A percentile compares a stretch with the other conserved stretches of the same genome.
phyloP scores from a whole-genome alignment of 495 filamentous ascomycete genomes.

The Aspergillus affinis region DNA sequence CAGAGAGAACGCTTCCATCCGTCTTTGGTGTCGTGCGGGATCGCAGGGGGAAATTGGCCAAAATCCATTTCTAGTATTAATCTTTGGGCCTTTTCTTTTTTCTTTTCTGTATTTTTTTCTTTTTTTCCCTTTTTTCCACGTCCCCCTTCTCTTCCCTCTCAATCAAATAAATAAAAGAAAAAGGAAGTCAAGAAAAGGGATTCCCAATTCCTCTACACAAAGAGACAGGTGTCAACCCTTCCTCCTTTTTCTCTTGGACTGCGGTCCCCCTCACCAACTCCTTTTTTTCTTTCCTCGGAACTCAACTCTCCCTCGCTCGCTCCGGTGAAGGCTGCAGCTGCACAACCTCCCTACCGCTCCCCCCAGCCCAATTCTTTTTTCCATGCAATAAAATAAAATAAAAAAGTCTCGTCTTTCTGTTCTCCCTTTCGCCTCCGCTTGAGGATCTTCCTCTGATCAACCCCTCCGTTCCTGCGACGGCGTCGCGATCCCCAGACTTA shows the following conservation, averaged over 20 bases:
- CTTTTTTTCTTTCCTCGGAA: background rate
- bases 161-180: background rate
- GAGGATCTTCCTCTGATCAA: background rate
- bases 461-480: slow-evolving; percentile 15
- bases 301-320: slow-evolving; percentile 4
- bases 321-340: slow-evolving; percentile 14
- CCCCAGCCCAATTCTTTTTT: background rate
- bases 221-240: slow-evolving; percentile 14
- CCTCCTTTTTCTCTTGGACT: slow-evolving; percentile 7
- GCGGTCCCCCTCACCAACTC: background rate
- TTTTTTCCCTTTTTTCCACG: no score
- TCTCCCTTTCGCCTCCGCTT: slow-evolving; percentile 8
- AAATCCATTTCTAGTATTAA: no score
- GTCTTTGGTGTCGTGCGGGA: no score
- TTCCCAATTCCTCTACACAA: slow-evolving; percentile 1
- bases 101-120: slow-evolving; percentile 1
- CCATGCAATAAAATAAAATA: slow-evolving; percentile 3
- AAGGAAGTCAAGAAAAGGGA: no score
- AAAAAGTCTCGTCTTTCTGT: slow-evolving; percentile 7
- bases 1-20: no score
- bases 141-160: slow-evolving; percentile 4
- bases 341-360: slow-evolving; percentile 8
- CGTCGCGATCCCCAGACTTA: slow-evolving; percentile 26
- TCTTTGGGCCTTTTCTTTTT: background rate
- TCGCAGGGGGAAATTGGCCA: no score